Percentiles rank a stretch among this genome's conserved stretches.
Conservation (phyloP, 2,329 filamentous ascomycete genomes). For the Apiospora hydei region DNA sequence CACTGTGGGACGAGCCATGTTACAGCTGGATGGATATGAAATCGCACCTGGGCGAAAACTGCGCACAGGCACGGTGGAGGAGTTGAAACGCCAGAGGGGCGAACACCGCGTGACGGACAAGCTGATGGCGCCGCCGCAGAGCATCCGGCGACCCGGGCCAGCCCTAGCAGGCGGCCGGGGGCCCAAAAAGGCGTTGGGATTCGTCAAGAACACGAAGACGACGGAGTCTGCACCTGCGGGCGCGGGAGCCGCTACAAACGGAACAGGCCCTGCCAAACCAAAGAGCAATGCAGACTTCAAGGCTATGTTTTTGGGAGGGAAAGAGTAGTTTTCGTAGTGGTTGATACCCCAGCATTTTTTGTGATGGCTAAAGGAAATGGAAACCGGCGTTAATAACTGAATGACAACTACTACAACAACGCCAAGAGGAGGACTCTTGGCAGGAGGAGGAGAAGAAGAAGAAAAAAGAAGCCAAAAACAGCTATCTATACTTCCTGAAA, state of each 20-base stretch:
- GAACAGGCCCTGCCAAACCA: conserved; percentile 35
- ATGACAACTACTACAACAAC: not conserved
- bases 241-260: conserved; percentile 28
- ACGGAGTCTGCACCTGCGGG: conserved; percentile 23
- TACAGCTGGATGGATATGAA: conserved; percentile 63
- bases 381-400: conserved; percentile 16
- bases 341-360: conserved; percentile 21
- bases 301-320: conserved; percentile 52
- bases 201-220: conserved; percentile 41
- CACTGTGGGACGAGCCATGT: conserved; percentile 75
- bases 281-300: conserved; percentile 68
- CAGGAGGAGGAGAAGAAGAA: not conserved
- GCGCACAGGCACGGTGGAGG: conserved; percentile 60
- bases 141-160: conserved; percentile 51
- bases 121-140: conserved; percentile 53
- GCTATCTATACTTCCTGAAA: conserved; percentile 6
- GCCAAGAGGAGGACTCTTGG: not conserved
- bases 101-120: conserved; percentile 43
- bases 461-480: not conserved
- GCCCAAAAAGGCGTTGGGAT: conserved; percentile 53
- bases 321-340: conserved; percentile 9
- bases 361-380: conserved; percentile 3
- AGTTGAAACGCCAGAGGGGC: conserved; percentile 60
- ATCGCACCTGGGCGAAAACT: conserved; percentile 60
- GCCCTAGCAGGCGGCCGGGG: conserved; percentile 41